Percentiles rank a stretch among this genome's conserved stretches.
These are phyloP conservation scores for Euphrasia confusa DNA, from an alignment of 257 asterid genomes.

Conservation along the genomic window DNA sequence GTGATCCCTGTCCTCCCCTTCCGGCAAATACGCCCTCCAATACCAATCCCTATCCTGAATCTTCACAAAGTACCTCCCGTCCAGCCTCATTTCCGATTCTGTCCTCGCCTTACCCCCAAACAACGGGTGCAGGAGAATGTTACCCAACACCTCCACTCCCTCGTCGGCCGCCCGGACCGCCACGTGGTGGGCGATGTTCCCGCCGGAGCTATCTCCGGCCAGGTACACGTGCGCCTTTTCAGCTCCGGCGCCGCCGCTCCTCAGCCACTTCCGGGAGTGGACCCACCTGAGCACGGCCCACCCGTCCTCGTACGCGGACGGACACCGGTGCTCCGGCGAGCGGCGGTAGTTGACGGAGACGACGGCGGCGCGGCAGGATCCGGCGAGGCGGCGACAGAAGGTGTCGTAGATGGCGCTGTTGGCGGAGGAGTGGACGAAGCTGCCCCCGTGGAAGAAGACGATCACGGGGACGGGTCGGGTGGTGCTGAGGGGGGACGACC, in stretches of 20 bases:
- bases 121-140: constrained; percentile 65
- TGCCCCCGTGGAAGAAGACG: constrained; percentile 83
- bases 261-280: constrained; percentile 54
- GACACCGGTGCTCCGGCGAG: constrained; percentile 73
- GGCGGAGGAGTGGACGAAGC: constrained; percentile 84
- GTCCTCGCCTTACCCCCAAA: constrained; percentile 73
- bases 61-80: constrained; percentile 68
- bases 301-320: constrained; percentile 81
- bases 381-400: constrained; percentile 75
- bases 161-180: constrained; percentile 62
- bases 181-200: constrained; percentile 78
- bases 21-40: constrained; percentile 79
- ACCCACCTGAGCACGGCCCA: constrained; percentile 83
- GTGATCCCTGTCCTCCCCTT: constrained; percentile 75
- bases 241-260: constrained; percentile 45
- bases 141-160: constrained; percentile 53
- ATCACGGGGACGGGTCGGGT: constrained; percentile 61
- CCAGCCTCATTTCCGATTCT: constrained; percentile 57
- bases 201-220: constrained; percentile 86
- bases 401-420: constrained; percentile 81
- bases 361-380: constrained; percentile 56
- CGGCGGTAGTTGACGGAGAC: constrained; percentile 76
- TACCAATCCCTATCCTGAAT: constrained; percentile 83
- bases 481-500: constrained; percentile 48
- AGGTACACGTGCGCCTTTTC: constrained; percentile 51